These are phyloP conservation scores for Kodamaea kaohsiungensis DNA, from an alignment of 805 yeast species.

Conservation along the genomic window DNA sequence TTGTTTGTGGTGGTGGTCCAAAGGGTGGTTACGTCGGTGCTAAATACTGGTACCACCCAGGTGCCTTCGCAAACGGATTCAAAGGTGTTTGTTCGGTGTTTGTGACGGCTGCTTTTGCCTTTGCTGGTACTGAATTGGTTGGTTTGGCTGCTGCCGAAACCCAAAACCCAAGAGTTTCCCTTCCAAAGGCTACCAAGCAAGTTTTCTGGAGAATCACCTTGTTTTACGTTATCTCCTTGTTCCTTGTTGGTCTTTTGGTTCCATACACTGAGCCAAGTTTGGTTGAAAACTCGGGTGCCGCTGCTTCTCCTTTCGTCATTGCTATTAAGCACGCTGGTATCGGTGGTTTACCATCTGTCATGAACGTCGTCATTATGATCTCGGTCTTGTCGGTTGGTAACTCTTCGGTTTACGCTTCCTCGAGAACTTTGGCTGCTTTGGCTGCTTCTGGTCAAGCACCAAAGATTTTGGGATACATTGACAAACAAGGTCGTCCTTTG, in stretches of 20 bases:
- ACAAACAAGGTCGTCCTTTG: conserved; percentile 76
- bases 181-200: conserved; percentile 77
- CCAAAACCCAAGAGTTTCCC: conserved; percentile 60
- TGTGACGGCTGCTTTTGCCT: conserved; percentile 76
- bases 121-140: conserved; percentile 72
- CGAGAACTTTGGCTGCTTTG: conserved; percentile 67
- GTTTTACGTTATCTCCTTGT: conserved; percentile 62
- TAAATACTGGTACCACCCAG: conserved; percentile 62
- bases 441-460: conserved; percentile 70
- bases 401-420: conserved; percentile 68
- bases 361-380: conserved; percentile 70
- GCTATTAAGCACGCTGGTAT: conserved; percentile 70
- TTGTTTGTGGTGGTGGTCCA: conserved; percentile 59
- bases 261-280: conserved; percentile 58
- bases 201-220: conserved; percentile 79
- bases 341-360: conserved; percentile 62
- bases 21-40: conserved; percentile 56
- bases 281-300: conserved; percentile 49
- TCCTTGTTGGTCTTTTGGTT: conserved; percentile 66
- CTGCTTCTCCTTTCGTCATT: conserved; percentile 75
- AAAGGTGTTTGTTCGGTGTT: conserved; percentile 75
- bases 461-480: conserved; percentile 62
- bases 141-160: conserved; percentile 82
- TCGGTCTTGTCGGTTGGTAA: conserved; percentile 75
- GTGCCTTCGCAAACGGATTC: conserved; percentile 65